Percentiles rank a stretch among this genome's conserved stretches.
Conservation (phyloP, 2,329 filamentous ascomycete genomes). For the Lachnellula occidentalis region DNA sequence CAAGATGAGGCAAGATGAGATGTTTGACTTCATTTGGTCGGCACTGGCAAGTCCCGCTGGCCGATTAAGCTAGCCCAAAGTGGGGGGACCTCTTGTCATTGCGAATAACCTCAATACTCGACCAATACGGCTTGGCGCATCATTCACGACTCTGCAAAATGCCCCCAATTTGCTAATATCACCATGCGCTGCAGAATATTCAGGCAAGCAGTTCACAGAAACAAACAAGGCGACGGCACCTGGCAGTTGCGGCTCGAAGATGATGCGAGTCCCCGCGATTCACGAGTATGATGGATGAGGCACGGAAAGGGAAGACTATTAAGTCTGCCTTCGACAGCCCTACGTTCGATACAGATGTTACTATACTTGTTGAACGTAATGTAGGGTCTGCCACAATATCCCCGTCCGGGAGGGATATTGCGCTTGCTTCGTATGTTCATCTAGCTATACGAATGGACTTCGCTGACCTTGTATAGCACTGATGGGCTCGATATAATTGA, state of each 20-base stretch:
- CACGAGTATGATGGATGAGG: conserved; percentile 28
- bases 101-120: neutral
- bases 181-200: conserved; percentile 20
- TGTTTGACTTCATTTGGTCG: neutral
- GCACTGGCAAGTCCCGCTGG: neutral
- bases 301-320: conserved; percentile 53
- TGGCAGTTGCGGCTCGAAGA: conserved; percentile 5
- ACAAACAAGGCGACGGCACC: neutral
- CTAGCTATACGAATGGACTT: neutral
- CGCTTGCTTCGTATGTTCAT: conserved; percentile 66
- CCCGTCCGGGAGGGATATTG: conserved; percentile 83
- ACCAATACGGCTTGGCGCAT: neutral
- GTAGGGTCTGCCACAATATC: conserved; percentile 92
- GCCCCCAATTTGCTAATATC: neutral
- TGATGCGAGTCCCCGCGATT: conserved; percentile 14
- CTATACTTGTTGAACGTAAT: conserved; percentile 66
- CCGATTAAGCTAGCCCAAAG: neutral
- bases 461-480: conserved; percentile 38
- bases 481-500: conserved; percentile 89
- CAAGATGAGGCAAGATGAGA: neutral
- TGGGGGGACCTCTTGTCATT: neutral
- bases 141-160: neutral
- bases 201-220: neutral
- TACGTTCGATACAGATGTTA: conserved; percentile 79
- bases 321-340: conserved; percentile 75